Evolutionary conservation across 23 red algal species (phyloP).

Genomic region (Gracilariopsis chorda): DNA sequence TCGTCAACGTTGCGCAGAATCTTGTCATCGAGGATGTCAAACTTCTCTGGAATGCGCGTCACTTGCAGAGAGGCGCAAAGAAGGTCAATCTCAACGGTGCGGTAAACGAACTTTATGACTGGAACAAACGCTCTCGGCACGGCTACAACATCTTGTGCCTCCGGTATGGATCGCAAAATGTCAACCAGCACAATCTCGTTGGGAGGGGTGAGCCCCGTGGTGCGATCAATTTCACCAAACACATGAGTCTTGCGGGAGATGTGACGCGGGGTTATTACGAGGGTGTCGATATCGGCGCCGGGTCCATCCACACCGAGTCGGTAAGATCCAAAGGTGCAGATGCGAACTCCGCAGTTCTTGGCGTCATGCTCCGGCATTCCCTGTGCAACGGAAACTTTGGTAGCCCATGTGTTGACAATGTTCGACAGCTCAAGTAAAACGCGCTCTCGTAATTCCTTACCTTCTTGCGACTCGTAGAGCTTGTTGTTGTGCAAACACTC

Average conservation of each 20-base stretch:
- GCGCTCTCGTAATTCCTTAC: slow-evolving; percentile 71
- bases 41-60: slow-evolving; percentile 76
- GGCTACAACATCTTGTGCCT: slow-evolving; percentile 80
- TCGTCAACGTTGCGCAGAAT: slow-evolving; percentile 98
- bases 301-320: slow-evolving; percentile 96
- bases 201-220: slow-evolving; percentile 52
- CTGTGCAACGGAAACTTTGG: slow-evolving; percentile 73
- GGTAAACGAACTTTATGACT: slow-evolving; percentile 92
- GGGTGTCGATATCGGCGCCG: slow-evolving; percentile 96
- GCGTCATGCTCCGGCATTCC: slow-evolving; percentile 92
- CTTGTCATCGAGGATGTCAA: slow-evolving; percentile 95
- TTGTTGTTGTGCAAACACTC: slow-evolving; percentile 90
- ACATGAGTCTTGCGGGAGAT: slow-evolving; percentile 85
- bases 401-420: slow-evolving; percentile 87
- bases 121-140: slow-evolving; percentile 95
- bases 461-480: slow-evolving; percentile 84
- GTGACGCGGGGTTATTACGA: slow-evolving; percentile 86
- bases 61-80: slow-evolving; percentile 92
- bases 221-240: slow-evolving; percentile 73
- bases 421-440: slow-evolving; percentile 76
- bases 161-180: slow-evolving; percentile 65
- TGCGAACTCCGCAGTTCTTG: slow-evolving; percentile 76
- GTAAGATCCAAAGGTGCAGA: slow-evolving; percentile 99
- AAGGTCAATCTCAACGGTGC: slow-evolving; percentile 97
- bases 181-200: slow-evolving; percentile 72